These are phyloP conservation scores for Copromyces sp. DNA, from an alignment of 495 filamentous ascomycete genomes.

Conservation along the genomic window DNA sequence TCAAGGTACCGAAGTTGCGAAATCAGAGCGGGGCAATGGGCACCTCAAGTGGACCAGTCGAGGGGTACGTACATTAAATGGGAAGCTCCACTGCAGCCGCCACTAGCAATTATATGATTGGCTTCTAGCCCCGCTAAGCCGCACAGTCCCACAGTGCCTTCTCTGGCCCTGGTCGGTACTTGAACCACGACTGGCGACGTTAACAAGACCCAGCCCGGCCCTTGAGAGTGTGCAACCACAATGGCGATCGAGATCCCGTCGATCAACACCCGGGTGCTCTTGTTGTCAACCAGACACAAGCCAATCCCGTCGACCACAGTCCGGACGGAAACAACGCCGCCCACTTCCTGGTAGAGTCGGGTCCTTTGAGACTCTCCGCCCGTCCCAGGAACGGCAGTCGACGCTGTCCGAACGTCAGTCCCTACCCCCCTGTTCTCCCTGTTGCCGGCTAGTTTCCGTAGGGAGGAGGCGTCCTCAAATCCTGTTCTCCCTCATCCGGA, in stretches of 20 bases:
- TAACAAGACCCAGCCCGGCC: not conserved
- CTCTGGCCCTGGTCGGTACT: not conserved
- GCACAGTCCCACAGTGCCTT: not conserved
- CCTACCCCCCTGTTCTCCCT: slow-evolving; percentile 11
- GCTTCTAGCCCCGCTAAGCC: not conserved
- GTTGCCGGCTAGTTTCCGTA: not conserved
- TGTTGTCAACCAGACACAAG: not conserved
- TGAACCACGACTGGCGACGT: not conserved
- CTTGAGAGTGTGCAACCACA: not conserved
- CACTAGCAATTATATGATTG: not conserved
- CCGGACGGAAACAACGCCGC: not conserved
- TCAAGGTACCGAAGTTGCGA: not conserved
- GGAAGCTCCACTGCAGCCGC: not conserved
- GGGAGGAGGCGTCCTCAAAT: not conserved
- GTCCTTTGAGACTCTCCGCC: not conserved
- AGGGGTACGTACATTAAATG: not conserved
- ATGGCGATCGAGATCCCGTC: not conserved
- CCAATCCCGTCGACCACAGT: not conserved
- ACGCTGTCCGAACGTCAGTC: not conserved
- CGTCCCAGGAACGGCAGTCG: not conserved
- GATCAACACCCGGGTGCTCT: not conserved
- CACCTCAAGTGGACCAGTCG: not conserved
- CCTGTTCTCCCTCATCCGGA: not conserved
- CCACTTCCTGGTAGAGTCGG: not conserved
- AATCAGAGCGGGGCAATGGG: not conserved